phyloP scores from a whole-genome alignment of 495 filamentous ascomycete species.

The Trichodelitschia bisporula region DNA sequence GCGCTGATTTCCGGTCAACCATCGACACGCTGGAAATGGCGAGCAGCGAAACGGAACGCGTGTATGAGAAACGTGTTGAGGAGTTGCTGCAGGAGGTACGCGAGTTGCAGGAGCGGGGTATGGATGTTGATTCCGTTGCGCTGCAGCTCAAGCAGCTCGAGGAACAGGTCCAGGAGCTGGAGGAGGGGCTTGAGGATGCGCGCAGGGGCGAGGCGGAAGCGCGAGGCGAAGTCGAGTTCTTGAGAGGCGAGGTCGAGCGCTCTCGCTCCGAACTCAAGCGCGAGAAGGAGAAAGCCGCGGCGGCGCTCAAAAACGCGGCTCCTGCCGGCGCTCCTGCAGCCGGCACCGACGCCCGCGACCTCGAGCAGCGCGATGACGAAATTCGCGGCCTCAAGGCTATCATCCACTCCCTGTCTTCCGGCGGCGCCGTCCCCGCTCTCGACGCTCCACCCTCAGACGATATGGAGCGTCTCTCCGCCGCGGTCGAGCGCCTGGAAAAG shows the following conservation, averaged over 20 bases:
- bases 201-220: slow-evolving; percentile 93
- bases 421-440: slow-evolving; percentile 9
- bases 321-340: slow-evolving; percentile 15
- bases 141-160: slow-evolving; percentile 82
- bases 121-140: slow-evolving; percentile 80
- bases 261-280: slow-evolving; percentile 72
- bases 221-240: slow-evolving; percentile 82
- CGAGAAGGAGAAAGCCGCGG: slow-evolving; percentile 71
- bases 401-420: slow-evolving; percentile 72
- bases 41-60: slow-evolving; percentile 88
- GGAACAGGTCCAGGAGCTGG: slow-evolving; percentile 83
- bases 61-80: slow-evolving; percentile 80
- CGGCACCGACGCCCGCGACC: slow-evolving; percentile 35
- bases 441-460: slow-evolving; percentile 20
- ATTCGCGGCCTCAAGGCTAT: slow-evolving; percentile 93
- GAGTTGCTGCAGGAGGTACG: slow-evolving; percentile 70
- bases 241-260: slow-evolving; percentile 85
- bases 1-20: slow-evolving; percentile 88
- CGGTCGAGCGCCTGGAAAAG: slow-evolving; percentile 41
- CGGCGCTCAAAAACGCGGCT: slow-evolving; percentile 20
- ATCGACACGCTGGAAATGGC: slow-evolving; percentile 93
- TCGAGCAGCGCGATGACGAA: slow-evolving; percentile 91
- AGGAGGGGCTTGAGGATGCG: slow-evolving; percentile 91
- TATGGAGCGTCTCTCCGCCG: slow-evolving; percentile 27
- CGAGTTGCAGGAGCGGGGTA: slow-evolving; percentile 53